Base-by-base conservation (phyloP, 140 eudicot species). In the Erigeron philadelphicus region DNA sequence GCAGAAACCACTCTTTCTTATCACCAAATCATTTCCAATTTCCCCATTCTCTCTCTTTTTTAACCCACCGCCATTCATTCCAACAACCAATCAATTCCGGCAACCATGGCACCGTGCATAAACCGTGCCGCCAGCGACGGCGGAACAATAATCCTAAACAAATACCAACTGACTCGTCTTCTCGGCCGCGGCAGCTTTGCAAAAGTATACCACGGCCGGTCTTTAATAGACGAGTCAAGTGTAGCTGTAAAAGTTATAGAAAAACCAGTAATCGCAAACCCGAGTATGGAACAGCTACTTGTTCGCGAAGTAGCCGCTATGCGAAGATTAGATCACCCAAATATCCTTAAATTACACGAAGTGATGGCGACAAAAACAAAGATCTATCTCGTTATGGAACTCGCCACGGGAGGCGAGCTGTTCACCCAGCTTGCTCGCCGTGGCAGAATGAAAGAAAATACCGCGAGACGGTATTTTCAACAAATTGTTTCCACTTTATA, bases 351-450 rank as follows among this genome's bases (percentile, higher is more conserved):
- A n/a, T 76, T 88, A 70, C 78, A 85, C 47, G 96, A 88, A 61
- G 93, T 88, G 9, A 21, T 88, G 55, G 96, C 96, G 0, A 85
- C 93, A 5, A 85, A 75, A 50, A 61, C 89, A 9, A 83, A 85
- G 73, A 88, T 88, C 69, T 88, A 88, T 52, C 76, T 88, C 5
- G 96, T 88, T 21, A 88, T 85, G 89, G 93, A 88, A 38, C 82
- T 85, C 38, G 96, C 96, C 25, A 49, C 68, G 15, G 87, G 87
- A 6, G 92, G 92, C 6, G 89, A 88, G 64, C 84, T 88, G 7
- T 79, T 79, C 61, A 44, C 82, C 1, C 82, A 85, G 69, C 75
- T 82, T 9, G 31, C 81, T 11, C 81, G 62, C 44, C 82, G 80
- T 4, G 84, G 88, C 11, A 73, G 84, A 6, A 75, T 85, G 75